Percentiles rank a stretch among this genome's conserved stretches.
These are phyloP conservation scores for Vitis cinerea DNA, from an alignment of 164 flowering plant species.

Conservation along the genomic window DNA sequence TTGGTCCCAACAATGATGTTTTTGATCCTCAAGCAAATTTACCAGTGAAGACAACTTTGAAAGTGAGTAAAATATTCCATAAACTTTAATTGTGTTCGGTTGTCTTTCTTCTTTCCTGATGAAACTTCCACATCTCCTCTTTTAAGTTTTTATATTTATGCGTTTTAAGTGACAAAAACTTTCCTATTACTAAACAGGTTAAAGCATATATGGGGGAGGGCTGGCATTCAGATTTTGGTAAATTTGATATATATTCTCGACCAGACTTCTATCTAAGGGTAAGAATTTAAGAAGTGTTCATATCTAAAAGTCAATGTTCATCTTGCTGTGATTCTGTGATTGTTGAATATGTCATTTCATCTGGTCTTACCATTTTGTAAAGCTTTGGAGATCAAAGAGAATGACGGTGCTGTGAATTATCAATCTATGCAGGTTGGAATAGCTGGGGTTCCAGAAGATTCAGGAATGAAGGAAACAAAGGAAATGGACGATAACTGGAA, in stretches of 20 bases:
- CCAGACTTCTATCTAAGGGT: slow-evolving; percentile 59
- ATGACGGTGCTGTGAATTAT: not conserved
- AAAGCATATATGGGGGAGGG: slow-evolving; percentile 54
- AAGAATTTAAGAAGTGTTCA: not conserved
- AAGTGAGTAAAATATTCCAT: slow-evolving; percentile 22
- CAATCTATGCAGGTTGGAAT: slow-evolving; percentile 39
- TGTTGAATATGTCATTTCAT: not conserved
- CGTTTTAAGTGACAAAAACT: not conserved
- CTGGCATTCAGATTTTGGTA: slow-evolving; percentile 44
- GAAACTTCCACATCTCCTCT: not conserved
- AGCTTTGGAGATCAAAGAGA: not conserved
- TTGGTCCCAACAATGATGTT: slow-evolving; percentile 26
- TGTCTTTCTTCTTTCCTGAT: not conserved
- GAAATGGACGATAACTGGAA: slow-evolving; percentile 41
- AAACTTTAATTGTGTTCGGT: not conserved
- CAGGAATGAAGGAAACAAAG: slow-evolving; percentile 33
- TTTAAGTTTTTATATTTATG: not conserved
- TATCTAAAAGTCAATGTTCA: not conserved
- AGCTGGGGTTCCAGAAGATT: slow-evolving; percentile 49
- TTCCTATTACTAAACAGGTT: slow-evolving; percentile 26
- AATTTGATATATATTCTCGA: slow-evolving; percentile 53
- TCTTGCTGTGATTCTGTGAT: not conserved
- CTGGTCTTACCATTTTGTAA: not conserved
- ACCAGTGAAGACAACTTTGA: slow-evolving; percentile 39
- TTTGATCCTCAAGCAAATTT: slow-evolving; percentile 34